These are phyloP conservation scores for Cercospora berteroae DNA, from an alignment of 2,329 filamentous ascomycete genomes.

Conservation along the genomic window DNA sequence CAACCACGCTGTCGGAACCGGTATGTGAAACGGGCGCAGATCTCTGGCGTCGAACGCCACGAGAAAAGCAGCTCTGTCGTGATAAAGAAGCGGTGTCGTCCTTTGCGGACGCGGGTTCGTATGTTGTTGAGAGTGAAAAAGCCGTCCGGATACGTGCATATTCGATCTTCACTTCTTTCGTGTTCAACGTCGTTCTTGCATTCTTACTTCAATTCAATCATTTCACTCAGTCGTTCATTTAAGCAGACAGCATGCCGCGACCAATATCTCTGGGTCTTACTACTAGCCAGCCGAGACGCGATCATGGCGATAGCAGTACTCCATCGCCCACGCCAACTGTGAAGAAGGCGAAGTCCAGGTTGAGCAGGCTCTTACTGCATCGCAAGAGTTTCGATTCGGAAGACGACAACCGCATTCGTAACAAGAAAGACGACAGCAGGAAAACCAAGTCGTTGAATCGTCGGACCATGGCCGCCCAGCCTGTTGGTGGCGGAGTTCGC, in stretches of 20 bases:
- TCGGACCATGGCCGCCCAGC: constrained; percentile 3
- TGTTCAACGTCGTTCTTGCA: not conserved
- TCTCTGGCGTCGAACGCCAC: not conserved
- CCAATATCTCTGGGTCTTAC: not conserved
- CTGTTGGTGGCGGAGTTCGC: constrained; percentile 1
- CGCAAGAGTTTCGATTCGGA: constrained; percentile 2
- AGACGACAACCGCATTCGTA: not conserved
- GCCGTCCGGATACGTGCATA: not conserved
- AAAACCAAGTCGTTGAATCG: not conserved
- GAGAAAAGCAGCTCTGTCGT: not conserved
- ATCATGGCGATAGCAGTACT: not conserved
- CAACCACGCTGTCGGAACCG: constrained; percentile 2
- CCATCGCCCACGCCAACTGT: not conserved
- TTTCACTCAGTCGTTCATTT: not conserved
- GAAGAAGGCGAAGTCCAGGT: constrained; percentile 7
- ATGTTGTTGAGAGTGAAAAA: not conserved
- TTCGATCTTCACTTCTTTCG: not conserved
- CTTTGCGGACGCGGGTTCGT: not conserved
- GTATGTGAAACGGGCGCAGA: constrained; percentile 5
- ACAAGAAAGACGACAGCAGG: not conserved
- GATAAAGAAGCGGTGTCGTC: constrained; percentile 11
- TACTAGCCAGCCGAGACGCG: not conserved
- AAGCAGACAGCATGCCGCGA: constrained; percentile 1
- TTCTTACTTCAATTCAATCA: not conserved
- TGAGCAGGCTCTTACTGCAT: constrained; percentile 6